phyloP scores from a whole-genome alignment of 1,284 basidiomycete genomes.

The Trichosporon ovoides region DNA sequence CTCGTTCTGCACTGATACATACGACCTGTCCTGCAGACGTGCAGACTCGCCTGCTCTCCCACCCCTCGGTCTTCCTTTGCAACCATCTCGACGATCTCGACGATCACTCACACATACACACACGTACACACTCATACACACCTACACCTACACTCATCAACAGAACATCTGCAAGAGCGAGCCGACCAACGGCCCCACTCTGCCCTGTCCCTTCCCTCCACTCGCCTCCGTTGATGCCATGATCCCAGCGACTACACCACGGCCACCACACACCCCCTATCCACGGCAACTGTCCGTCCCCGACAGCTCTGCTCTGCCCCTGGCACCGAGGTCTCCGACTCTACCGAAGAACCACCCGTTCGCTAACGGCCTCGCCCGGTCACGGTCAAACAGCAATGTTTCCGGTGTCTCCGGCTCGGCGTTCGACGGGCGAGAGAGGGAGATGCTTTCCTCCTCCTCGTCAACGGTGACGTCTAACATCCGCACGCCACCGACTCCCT shows the following conservation, averaged over 20 bases:
- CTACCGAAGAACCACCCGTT: constrained; percentile 1
- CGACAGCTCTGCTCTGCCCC: neutral
- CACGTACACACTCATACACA: neutral
- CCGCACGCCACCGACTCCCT: neutral
- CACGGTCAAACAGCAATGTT: neutral
- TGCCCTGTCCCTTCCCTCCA: no score
- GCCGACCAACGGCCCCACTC: no score
- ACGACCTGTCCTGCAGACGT: neutral
- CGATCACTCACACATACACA: no score
- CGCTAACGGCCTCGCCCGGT: neutral
- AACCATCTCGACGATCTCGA: no score
- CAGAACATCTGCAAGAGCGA: neutral
- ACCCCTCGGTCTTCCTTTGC: neutral
- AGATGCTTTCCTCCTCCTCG: neutral
- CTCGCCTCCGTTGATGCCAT: neutral
- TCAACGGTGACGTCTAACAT: neutral
- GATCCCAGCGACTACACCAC: neutral
- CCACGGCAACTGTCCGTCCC: neutral
- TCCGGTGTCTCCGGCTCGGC: neutral
- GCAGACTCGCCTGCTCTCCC: neutral
- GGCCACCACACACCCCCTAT: neutral
- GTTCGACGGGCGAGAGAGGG: neutral
- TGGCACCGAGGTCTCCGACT: neutral
- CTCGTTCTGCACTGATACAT: neutral
- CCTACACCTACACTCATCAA: neutral